Conservation (phyloP, 331 rosid species). For the Rosa hybrid region DNA sequence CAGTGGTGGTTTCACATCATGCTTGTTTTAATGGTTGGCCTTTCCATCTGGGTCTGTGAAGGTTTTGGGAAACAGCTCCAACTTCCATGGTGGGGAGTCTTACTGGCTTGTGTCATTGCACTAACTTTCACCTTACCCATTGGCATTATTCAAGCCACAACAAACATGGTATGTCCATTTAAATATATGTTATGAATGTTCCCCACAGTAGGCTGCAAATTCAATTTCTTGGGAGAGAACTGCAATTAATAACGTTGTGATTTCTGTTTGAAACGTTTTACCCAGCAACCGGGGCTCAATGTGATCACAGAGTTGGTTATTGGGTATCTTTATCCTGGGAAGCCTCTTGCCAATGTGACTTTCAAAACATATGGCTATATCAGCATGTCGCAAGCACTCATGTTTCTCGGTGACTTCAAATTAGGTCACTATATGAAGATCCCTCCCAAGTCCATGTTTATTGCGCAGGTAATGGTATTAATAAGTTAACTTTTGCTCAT, state of each 20-base stretch:
- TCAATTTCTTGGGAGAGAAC: neutral
- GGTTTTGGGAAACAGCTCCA: constrained; percentile 49
- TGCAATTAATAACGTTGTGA: neutral
- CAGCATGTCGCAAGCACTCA: constrained; percentile 52
- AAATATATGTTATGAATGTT: neutral
- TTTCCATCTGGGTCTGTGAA: constrained; percentile 42
- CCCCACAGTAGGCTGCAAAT: neutral
- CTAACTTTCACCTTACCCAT: constrained; percentile 45
- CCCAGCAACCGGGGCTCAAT: constrained; percentile 52
- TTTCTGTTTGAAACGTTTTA: neutral
- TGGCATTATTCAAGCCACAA: constrained; percentile 56
- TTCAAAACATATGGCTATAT: constrained; percentile 55
- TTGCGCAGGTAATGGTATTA: constrained; percentile 39
- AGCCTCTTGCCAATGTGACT: constrained; percentile 55
- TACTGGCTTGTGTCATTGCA: constrained; percentile 44
- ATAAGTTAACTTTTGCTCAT: neutral
- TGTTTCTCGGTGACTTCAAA: constrained; percentile 46
- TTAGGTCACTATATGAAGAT: constrained; percentile 63
- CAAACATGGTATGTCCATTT: constrained; percentile 35
- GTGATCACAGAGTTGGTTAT: constrained; percentile 52
- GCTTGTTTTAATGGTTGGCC: constrained; percentile 26
- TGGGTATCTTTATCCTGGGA: constrained; percentile 49
- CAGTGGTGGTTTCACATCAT: constrained; percentile 51
- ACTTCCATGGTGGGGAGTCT: constrained; percentile 54
- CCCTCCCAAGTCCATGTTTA: constrained; percentile 57